Evolutionary conservation across 352 stramenopile genomes (phyloP).

Genomic region (Thraustochytrium sp.): DNA sequence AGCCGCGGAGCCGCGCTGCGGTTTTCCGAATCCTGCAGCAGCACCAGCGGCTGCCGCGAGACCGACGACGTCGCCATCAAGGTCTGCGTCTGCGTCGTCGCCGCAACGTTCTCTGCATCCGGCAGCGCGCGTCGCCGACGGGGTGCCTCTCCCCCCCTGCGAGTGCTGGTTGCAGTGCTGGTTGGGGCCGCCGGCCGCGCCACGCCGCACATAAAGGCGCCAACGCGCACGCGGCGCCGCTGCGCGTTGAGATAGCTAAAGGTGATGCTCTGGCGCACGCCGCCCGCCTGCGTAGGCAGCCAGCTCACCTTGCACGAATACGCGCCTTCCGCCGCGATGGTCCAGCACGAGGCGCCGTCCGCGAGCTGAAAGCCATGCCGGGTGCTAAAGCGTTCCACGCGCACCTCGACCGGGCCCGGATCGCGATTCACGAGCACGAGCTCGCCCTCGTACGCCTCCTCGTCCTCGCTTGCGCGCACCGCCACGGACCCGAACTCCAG

Average conservation of each 20-base stretch:
- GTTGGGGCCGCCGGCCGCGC: neutral
- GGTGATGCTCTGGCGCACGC: constrained; percentile 12
- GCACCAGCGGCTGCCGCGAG: neutral
- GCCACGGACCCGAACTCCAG: neutral
- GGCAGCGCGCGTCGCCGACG: too few relatives aligned
- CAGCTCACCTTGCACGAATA: neutral
- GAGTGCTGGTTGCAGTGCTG: neutral
- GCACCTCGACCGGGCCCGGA: neutral
- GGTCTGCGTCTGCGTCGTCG: too few relatives aligned
- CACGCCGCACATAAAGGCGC: neutral
- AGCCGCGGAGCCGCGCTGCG: neutral
- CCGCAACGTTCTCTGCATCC: too few relatives aligned
- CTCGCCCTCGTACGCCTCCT: neutral
- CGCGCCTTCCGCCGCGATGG: neutral
- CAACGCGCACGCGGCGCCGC: neutral
- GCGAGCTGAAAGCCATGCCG: constrained; percentile 1
- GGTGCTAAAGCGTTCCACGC: constrained; percentile 7
- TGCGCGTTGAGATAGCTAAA: constrained; percentile 16
- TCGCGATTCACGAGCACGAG: neutral
- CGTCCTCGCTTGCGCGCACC: neutral
- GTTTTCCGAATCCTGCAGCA: neutral
- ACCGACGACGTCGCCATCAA: neutral
- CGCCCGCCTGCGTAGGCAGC: neutral
- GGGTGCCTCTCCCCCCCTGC: too few relatives aligned
- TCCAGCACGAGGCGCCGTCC: neutral